Evolutionary conservation across 2,329 filamentous ascomycete species (phyloP).

Genomic region (Xylariaceae sp.): DNA sequence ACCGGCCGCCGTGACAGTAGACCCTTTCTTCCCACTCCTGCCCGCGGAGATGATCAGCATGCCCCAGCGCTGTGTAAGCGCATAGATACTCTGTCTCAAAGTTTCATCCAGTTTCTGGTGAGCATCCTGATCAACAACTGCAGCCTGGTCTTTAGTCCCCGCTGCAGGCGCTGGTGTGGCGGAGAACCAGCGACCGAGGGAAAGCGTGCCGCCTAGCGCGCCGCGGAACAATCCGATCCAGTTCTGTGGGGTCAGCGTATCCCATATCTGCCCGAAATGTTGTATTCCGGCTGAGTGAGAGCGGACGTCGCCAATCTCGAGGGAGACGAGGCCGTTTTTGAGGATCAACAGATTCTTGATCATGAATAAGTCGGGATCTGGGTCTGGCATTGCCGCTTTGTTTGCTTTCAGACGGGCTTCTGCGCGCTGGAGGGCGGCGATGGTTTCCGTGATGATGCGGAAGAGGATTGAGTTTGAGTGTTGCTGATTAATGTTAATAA

Average conservation of each 20-base stretch:
- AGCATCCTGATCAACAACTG: conserved; percentile 48
- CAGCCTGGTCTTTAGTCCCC: conserved; percentile 45
- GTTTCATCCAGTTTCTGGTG: conserved; percentile 64
- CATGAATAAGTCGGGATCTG: conserved; percentile 86
- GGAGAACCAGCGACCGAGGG: conserved; percentile 44
- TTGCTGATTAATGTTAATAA: conserved; percentile 37
- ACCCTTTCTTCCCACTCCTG: conserved; percentile 45
- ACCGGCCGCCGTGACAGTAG: conserved; percentile 42
- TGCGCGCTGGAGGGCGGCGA: conserved; percentile 74
- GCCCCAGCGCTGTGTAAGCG: conserved; percentile 61
- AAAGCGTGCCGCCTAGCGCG: conserved; percentile 54
- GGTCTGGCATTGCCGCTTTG: conserved; percentile 47
- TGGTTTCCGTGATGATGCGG: conserved; percentile 85
- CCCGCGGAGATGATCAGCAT: conserved; percentile 51
- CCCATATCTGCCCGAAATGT: conserved; percentile 65
- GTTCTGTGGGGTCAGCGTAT: conserved; percentile 35
- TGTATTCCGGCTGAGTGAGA: conserved; percentile 53
- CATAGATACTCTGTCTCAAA: conserved; percentile 60
- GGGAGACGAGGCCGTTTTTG: conserved; percentile 92
- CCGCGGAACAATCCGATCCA: conserved; percentile 57
- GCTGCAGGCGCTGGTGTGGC: background rate
- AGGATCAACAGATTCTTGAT: conserved; percentile 92
- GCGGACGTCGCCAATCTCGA: conserved; percentile 78
- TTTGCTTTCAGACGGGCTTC: conserved; percentile 67
- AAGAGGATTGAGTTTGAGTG: conserved; percentile 56